Evolutionary conservation across 2,329 filamentous ascomycete species (phyloP).

Genomic region (Microcera coccophila): DNA sequence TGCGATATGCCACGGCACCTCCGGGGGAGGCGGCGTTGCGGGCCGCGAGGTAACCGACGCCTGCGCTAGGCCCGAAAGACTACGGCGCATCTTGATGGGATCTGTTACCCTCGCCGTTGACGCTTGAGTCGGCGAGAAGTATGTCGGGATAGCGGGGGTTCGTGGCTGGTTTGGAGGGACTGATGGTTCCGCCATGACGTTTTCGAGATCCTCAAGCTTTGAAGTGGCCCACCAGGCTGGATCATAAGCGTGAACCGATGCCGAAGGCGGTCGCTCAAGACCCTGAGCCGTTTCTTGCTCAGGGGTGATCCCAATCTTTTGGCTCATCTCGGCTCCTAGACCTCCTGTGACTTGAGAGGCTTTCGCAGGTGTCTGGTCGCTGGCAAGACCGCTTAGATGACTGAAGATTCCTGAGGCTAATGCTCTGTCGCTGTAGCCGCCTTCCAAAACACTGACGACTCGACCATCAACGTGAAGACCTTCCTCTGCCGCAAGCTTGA

Average conservation of each 20-base stretch:
- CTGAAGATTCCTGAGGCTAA: constrained; percentile 84
- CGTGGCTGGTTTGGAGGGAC: constrained; percentile 50
- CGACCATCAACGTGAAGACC: constrained; percentile 74
- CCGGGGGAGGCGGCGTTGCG: constrained; percentile 68
- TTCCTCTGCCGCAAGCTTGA: constrained; percentile 75
- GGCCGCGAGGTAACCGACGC: constrained; percentile 39
- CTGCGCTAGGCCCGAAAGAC: constrained; percentile 51
- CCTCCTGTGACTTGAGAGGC: constrained; percentile 34
- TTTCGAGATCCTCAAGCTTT: constrained; percentile 67
- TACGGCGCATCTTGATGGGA: constrained; percentile 61
- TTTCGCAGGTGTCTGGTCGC: constrained; percentile 41
- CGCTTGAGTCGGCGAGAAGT: constrained; percentile 82
- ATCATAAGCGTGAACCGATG: constrained; percentile 52
- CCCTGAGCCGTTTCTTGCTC: constrained; percentile 24
- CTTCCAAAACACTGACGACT: constrained; percentile 89
- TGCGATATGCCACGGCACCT: constrained; percentile 82
- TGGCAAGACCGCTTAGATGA: constrained; percentile 78
- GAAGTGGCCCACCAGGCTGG: constrained; percentile 66
- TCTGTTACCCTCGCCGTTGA: constrained; percentile 77
- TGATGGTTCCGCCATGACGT: constrained; percentile 48
- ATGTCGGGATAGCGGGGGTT: constrained; percentile 61
- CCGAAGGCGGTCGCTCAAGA: constrained; percentile 10
- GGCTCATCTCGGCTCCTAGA: constrained; percentile 56
- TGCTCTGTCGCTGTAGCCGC: constrained; percentile 91
- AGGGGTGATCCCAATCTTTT: constrained; percentile 43